Evolutionary conservation across 768 basidiomycete species (phyloP).

Genomic region (Tricholoma sp.): DNA sequence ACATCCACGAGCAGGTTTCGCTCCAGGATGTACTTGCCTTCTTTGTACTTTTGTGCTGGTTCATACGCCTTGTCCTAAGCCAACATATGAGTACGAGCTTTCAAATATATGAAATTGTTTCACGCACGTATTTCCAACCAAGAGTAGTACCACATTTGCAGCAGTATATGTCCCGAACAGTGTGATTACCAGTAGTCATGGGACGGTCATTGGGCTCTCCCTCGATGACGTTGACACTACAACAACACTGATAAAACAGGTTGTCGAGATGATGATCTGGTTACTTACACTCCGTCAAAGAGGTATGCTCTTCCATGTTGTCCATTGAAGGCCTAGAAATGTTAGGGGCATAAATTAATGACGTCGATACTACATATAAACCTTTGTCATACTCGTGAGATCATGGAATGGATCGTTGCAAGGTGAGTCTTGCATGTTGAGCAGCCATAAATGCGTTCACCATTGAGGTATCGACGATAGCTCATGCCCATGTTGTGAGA

Average conservation of each 20-base stretch:
- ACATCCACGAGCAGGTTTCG: slow-evolving; percentile 85
- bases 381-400: slow-evolving; percentile 71
- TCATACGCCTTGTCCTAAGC: slow-evolving; percentile 91
- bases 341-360: slow-evolving; percentile 10
- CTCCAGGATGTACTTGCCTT: slow-evolving; percentile 97
- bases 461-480: slow-evolving; percentile 81
- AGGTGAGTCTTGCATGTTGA: slow-evolving; percentile 84
- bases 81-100: background rate
- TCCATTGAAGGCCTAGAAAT: slow-evolving; percentile 84
- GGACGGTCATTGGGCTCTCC: slow-evolving; percentile 87
- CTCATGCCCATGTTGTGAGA: slow-evolving; percentile 67
- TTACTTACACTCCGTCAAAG: slow-evolving; percentile 85
- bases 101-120: too few species aligned
- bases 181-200: slow-evolving; percentile 97
- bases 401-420: slow-evolving; percentile 87
- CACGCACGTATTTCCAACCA: slow-evolving; percentile 98
- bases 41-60: slow-evolving; percentile 91
- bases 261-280: background rate
- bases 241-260: slow-evolving; percentile 9
- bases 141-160: slow-evolving; percentile 80
- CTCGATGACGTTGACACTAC: slow-evolving; percentile 86
- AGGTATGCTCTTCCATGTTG: slow-evolving; percentile 95
- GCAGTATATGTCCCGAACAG: slow-evolving; percentile 94
- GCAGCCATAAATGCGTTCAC: slow-evolving; percentile 86
- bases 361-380: slow-evolving; percentile 3